A percentile compares a stretch with the other conserved stretches of the same genome.
Conservation (phyloP, 2,329 filamentous ascomycete species). For the Ophiobolus disseminans region DNA sequence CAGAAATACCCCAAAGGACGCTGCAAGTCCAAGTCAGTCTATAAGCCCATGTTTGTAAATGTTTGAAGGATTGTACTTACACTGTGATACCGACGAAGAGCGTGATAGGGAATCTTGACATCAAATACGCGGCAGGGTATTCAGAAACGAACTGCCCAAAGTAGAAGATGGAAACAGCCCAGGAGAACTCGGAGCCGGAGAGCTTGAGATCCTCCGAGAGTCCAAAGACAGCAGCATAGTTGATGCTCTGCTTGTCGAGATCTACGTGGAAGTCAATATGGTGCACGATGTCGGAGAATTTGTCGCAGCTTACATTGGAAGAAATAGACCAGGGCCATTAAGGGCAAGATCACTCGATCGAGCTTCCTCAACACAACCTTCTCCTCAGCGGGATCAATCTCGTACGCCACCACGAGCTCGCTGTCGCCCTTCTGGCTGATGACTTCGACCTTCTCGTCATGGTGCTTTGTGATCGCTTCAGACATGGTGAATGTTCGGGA, state of each 20-base stretch:
- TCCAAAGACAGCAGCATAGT: slow-evolving; percentile 59
- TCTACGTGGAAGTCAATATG: slow-evolving; percentile 2
- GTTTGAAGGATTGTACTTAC: slow-evolving; percentile 50
- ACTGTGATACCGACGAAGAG: slow-evolving; percentile 59
- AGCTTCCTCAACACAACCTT: slow-evolving; percentile 1
- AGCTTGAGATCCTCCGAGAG: slow-evolving; percentile 57
- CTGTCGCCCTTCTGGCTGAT: background rate
- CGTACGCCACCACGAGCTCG: background rate
- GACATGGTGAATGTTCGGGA: background rate
- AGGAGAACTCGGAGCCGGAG: slow-evolving; percentile 57
- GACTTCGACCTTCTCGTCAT: background rate
- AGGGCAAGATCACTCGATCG: background rate
- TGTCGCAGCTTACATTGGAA: slow-evolving; percentile 1
- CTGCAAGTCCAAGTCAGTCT: background rate
- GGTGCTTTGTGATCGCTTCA: background rate
- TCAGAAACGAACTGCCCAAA: slow-evolving; percentile 52
- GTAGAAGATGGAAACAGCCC: slow-evolving; percentile 57
- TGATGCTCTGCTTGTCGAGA: slow-evolving; percentile 59
- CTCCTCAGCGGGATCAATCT: background rate
- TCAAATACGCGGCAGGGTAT: slow-evolving; percentile 60
- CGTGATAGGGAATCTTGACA: slow-evolving; percentile 58
- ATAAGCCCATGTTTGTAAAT: slow-evolving; percentile 49
- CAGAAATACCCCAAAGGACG: slow-evolving; percentile 51
- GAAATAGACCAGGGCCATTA: slow-evolving; percentile 2
- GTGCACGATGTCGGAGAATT: background rate